Conservation (phyloP, 345 rosid genomes). For the Psidium guajava region DNA sequence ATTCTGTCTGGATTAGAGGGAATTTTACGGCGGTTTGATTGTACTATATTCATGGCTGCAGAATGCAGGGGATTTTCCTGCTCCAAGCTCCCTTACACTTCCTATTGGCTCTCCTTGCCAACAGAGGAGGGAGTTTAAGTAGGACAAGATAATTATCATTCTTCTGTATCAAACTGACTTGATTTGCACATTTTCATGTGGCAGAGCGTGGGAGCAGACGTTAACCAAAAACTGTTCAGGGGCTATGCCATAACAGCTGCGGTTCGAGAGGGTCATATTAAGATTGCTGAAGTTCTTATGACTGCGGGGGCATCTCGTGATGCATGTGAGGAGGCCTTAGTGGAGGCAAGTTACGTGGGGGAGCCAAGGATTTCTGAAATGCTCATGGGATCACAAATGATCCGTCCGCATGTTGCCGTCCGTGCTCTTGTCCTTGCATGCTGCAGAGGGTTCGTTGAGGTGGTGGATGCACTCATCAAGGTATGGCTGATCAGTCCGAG, state of each 20-base stretch:
- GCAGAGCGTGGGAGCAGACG: conserved; percentile 47
- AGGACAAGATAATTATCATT: not conserved
- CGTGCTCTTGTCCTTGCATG: conserved; percentile 49
- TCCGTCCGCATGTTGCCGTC: conserved; percentile 32
- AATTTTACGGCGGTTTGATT: not conserved
- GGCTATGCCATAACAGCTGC: conserved; percentile 58
- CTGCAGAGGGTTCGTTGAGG: conserved; percentile 46
- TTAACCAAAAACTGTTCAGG: conserved; percentile 47
- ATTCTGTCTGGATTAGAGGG: not conserved
- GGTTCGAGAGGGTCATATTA: conserved; percentile 37
- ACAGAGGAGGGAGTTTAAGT: not conserved
- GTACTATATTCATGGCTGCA: not conserved
- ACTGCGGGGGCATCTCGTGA: conserved; percentile 40
- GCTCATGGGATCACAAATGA: conserved; percentile 38
- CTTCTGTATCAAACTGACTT: not conserved
- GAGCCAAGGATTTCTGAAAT: conserved; percentile 18
- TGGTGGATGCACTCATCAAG: conserved; percentile 36
- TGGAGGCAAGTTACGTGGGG: conserved; percentile 55
- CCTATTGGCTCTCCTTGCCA: not conserved
- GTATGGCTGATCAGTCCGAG: not conserved
- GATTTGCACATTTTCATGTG: not conserved
- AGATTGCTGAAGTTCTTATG: conserved; percentile 32
- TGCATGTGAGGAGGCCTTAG: conserved; percentile 58
- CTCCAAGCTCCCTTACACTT: not conserved
- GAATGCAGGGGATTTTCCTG: not conserved